Percentiles rank a stretch among this genome's conserved stretches.
These are phyloP conservation scores for Kondoa malvinella DNA, from an alignment of 768 basidiomycete species.

Conservation along the genomic window DNA sequence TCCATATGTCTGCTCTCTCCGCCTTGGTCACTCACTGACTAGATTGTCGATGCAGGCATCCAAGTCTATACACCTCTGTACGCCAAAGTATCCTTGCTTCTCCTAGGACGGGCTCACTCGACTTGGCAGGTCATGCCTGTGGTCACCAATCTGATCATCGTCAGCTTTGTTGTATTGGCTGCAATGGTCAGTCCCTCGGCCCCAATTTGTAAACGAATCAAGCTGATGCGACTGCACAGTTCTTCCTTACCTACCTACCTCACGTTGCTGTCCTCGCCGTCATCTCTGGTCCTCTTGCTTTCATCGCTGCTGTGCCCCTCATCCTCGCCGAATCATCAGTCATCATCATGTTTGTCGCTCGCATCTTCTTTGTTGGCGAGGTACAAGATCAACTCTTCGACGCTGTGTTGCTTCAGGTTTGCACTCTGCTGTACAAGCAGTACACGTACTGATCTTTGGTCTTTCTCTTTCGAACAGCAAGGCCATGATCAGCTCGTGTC, in stretches of 20 bases:
- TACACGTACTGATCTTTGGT: not conserved
- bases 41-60: not conserved
- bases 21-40: not conserved
- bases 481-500: slow-evolving; percentile 36
- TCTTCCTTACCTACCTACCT: slow-evolving; percentile 41
- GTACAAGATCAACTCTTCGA: slow-evolving; percentile 40
- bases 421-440: not conserved
- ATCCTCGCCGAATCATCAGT: slow-evolving; percentile 34
- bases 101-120: not conserved
- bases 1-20: not conserved
- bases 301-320: slow-evolving; percentile 40
- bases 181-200: too few relatives aligned
- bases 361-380: slow-evolving; percentile 37
- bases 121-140: not conserved
- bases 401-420: slow-evolving; percentile 32
- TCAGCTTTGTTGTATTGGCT: not conserved
- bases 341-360: slow-evolving; percentile 37
- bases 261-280: slow-evolving; percentile 49
- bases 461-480: slow-evolving; percentile 24
- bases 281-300: slow-evolving; percentile 48
- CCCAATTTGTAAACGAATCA: too few relatives aligned
- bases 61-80: not conserved
- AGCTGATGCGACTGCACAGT: too few relatives aligned
- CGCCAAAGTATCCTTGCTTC: not conserved
- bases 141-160: not conserved